Base-by-base conservation (phyloP, 164 flowering plant genomes). In the Kingdonia uniflora region DNA sequence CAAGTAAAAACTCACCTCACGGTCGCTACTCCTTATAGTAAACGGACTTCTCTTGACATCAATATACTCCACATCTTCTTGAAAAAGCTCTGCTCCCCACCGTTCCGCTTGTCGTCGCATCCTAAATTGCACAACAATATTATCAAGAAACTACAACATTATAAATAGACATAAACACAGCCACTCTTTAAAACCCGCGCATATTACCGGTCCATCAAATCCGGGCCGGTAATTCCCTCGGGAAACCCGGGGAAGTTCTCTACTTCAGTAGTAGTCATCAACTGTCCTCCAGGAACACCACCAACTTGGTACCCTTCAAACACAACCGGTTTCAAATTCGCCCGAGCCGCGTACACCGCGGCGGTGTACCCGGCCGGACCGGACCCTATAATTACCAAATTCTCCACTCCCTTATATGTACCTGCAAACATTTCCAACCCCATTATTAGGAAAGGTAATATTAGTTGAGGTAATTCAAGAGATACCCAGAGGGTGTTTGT, bases 311-410 rank as follows among this genome's bases (percentile, higher is more conserved):
- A 88, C 14, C 99, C 99, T 68, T 88, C 96, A 66, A 92, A 88
- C 23, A 92, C 92, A 11, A 92, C 62, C 19, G 99, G 99, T 72
- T 92, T 92, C 77, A 92, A 75, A 73, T 92, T 92, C 52, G 99
- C 99, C 52, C 97, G 81, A 40, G 95, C 96, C 14, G 99, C 95
- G 64, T 92, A 92, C 54, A 88, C 81, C 6, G 95, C 99, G 6
- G 99, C 95, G 0, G 99, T 84, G 59, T 84, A 88, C 58, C 97
- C 99, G 40, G 99, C 99, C 38, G 99, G 99, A 24, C 99, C 99
- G 4, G 97, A 88, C 13, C 99, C 99, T 51, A 92, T 71, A 17
- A 92, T 92, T 21, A 82, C 96, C 64, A 92, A 55, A 66, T 92
- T 92, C 74, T 92, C 97, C 11, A 85, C 68, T 44, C 73, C 81